phyloP scores from a whole-genome alignment of 1,284 basidiomycete species.

The Tilletia caries region DNA sequence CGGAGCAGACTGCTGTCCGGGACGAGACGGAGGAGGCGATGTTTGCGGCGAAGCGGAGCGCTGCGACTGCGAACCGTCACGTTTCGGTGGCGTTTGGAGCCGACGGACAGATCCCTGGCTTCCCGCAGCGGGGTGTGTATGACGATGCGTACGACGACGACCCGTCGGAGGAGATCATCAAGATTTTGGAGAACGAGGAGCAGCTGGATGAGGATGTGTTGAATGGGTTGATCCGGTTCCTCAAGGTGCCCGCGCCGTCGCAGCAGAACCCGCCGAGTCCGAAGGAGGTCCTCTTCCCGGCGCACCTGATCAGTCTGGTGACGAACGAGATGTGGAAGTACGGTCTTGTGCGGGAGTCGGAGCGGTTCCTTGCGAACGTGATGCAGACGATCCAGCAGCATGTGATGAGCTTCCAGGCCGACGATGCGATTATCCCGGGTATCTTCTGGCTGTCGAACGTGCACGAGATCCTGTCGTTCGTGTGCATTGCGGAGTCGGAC shows the following conservation, averaged over 20 bases:
- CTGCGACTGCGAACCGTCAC: conserved; percentile 70
- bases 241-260: conserved; percentile 90
- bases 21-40: conserved; percentile 71
- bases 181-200: conserved; percentile 85
- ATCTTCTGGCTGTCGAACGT: conserved; percentile 99
- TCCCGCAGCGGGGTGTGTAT: conserved; percentile 31
- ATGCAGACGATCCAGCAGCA: conserved; percentile 98
- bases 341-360: conserved; percentile 91
- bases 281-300: conserved; percentile 98
- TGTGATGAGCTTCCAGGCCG: conserved; percentile 88
- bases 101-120: conserved; percentile 40
- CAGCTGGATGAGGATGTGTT: conserved; percentile 91
- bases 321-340: conserved; percentile 99
- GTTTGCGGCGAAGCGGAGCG: conserved; percentile 68
- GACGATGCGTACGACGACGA: conserved; percentile 59
- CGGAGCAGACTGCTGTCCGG: conserved; percentile 61
- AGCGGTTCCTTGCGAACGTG: conserved; percentile 95
- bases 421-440: conserved; percentile 92
- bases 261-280: conserved; percentile 84
- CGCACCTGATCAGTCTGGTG: conserved; percentile 94
- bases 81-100: conserved; percentile 75
- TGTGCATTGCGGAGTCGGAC: conserved; percentile 95
- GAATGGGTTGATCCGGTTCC: conserved; percentile 79
- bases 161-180: conserved; percentile 89
- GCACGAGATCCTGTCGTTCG: conserved; percentile 99